Conservation (phyloP, 83 land plant genomes). For the Picea abies region DNA sequence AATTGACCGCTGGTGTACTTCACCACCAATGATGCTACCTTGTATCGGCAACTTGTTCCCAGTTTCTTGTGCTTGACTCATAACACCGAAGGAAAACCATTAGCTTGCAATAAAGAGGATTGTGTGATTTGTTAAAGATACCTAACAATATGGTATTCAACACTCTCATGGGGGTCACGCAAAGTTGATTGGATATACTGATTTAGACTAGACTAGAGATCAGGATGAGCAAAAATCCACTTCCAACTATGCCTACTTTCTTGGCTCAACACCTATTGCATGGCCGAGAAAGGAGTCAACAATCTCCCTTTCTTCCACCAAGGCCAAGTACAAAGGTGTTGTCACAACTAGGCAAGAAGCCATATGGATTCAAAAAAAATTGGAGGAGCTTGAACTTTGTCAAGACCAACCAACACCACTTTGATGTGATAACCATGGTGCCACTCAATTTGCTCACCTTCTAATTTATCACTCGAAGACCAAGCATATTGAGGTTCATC, state of each 20-base stretch:
- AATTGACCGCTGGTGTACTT: background rate
- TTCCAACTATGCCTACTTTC: background rate
- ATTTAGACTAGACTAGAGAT: background rate
- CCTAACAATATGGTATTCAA: too few relatives aligned
- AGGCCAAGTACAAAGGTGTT: background rate
- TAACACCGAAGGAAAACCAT: background rate
- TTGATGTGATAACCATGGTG: background rate
- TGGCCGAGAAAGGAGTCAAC: background rate
- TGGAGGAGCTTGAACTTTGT: background rate
- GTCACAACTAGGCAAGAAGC: background rate
- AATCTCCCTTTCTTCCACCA: background rate
- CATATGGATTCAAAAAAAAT: background rate
- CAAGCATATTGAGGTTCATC: background rate
- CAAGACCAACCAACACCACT: too few relatives aligned
- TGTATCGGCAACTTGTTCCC: background rate
- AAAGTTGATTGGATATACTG: too few relatives aligned
- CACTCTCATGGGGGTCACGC: too few relatives aligned
- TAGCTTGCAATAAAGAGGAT: background rate
- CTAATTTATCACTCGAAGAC: background rate
- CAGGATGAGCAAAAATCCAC: background rate
- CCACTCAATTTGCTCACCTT: background rate
- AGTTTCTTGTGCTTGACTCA: background rate
- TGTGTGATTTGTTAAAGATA: background rate
- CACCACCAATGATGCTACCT: background rate
- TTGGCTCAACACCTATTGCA: background rate